phyloP scores from a whole-genome alignment of 169 alveolate species.

The Plasmodium chabaudi region DNA sequence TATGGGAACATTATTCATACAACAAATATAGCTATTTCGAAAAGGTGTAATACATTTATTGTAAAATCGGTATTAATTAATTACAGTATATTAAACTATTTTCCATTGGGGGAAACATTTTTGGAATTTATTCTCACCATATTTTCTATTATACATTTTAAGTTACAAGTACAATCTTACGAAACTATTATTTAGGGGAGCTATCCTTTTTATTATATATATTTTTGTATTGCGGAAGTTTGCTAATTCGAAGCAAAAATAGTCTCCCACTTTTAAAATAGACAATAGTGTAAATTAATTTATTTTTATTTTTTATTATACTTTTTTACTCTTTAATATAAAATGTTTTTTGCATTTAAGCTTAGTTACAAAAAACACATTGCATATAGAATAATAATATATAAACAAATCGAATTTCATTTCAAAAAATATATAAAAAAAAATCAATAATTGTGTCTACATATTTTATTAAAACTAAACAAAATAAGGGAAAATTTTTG shows the following conservation, averaged over 20 bases:
- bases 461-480: no score
- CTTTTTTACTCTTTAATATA: background rate
- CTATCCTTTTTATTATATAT: background rate
- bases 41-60: slow-evolving; percentile 40
- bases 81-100: slow-evolving; percentile 19
- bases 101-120: slow-evolving; percentile 55
- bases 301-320: background rate
- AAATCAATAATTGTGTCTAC: no score
- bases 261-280: no score
- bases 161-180: slow-evolving; percentile 51
- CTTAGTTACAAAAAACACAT: slow-evolving; percentile 10
- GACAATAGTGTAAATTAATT: no score
- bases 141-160: slow-evolving; percentile 54
- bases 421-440: no score
- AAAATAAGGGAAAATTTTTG: background rate
- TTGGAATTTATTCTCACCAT: slow-evolving; percentile 41
- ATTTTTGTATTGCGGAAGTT: no score
- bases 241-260: no score
- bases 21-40: slow-evolving; percentile 8
- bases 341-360: background rate
- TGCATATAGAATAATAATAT: background rate
- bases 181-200: slow-evolving; percentile 39
- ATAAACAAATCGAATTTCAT: slow-evolving; percentile 4
- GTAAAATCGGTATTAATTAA: slow-evolving; percentile 31
- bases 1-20: slow-evolving; percentile 25